A percentile compares a stretch with the other conserved stretches of the same genome.
These are phyloP conservation scores for Lactuca sativa DNA, from an alignment of 129 eudicot genomes.

Conservation along the genomic window DNA sequence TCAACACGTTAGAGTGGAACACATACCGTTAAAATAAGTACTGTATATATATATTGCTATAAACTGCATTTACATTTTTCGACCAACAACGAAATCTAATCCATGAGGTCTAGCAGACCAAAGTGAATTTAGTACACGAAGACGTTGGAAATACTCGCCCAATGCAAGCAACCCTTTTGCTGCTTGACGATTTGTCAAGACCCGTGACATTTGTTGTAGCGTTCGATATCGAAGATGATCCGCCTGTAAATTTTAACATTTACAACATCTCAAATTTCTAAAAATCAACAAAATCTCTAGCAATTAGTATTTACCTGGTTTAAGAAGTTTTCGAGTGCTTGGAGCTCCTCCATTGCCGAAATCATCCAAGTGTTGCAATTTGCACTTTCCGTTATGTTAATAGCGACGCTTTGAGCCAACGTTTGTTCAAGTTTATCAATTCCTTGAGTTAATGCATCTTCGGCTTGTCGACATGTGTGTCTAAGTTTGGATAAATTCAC, in stretches of 20 bases:
- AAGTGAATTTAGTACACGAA: slow-evolving; percentile 70
- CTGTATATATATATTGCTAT: neutral
- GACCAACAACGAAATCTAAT: neutral
- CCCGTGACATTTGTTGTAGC: slow-evolving; percentile 55
- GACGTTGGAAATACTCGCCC: slow-evolving; percentile 85
- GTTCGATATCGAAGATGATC: slow-evolving; percentile 87
- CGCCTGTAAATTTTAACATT: slow-evolving; percentile 45
- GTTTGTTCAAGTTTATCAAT: slow-evolving; percentile 81
- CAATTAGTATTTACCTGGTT: slow-evolving; percentile 50
- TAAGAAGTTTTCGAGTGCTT: slow-evolving; percentile 60
- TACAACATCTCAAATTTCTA: neutral
- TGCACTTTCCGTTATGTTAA: slow-evolving; percentile 31
- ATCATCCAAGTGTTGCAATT: slow-evolving; percentile 42
- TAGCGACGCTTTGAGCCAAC: slow-evolving; percentile 49
- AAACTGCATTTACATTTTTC: neutral
- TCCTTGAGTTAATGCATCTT: slow-evolving; percentile 88
- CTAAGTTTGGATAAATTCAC: slow-evolving; percentile 44
- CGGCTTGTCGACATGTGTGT: slow-evolving; percentile 85
- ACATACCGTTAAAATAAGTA: neutral
- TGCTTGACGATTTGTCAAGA: slow-evolving; percentile 71
- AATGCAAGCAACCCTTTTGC: slow-evolving; percentile 76
- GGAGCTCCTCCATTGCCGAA: slow-evolving; percentile 53
- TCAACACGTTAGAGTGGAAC: too few relatives aligned
- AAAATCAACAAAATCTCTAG: neutral
- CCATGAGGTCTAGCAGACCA: slow-evolving; percentile 63